Evolutionary conservation across 345 rosid species (phyloP).

Genomic region (Syzygium jambos): DNA sequence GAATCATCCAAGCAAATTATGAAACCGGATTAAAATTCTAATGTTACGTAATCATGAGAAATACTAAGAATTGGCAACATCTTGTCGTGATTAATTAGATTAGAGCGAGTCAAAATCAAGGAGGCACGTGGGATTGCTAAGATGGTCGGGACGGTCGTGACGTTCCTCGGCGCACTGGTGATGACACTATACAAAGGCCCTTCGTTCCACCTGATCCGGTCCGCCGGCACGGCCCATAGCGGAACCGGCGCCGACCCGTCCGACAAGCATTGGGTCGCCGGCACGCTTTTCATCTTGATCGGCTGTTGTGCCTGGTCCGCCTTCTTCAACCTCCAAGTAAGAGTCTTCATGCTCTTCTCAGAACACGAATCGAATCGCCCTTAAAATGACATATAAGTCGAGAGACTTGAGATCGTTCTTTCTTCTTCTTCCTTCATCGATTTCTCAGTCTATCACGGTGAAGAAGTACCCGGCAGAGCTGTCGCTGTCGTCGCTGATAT

Average conservation of each 20-base stretch:
- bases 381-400: not conserved
- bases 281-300: conserved; percentile 53
- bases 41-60: not conserved
- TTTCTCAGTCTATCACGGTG: conserved; percentile 43
- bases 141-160: conserved; percentile 48
- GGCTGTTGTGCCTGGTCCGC: conserved; percentile 73
- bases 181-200: conserved; percentile 79
- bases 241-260: conserved; percentile 7
- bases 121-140: conserved; percentile 52
- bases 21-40: not conserved
- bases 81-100: conserved; percentile 13
- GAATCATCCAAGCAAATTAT: not conserved
- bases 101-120: conserved; percentile 41
- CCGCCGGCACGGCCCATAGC: conserved; percentile 8
- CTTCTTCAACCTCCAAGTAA: conserved; percentile 52
- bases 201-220: conserved; percentile 25
- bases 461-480: conserved; percentile 55
- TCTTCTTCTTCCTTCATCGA: not conserved
- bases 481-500: conserved; percentile 55
- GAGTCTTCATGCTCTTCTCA: not conserved
- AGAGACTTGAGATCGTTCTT: not conserved
- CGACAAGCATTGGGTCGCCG: conserved; percentile 45
- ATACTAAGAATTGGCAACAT: not conserved
- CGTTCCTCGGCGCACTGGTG: conserved; percentile 55
- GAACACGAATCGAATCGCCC: not conserved